phyloP scores from a whole-genome alignment of 2,329 filamentous ascomycete genomes.

The Fusarium goolgardi region DNA sequence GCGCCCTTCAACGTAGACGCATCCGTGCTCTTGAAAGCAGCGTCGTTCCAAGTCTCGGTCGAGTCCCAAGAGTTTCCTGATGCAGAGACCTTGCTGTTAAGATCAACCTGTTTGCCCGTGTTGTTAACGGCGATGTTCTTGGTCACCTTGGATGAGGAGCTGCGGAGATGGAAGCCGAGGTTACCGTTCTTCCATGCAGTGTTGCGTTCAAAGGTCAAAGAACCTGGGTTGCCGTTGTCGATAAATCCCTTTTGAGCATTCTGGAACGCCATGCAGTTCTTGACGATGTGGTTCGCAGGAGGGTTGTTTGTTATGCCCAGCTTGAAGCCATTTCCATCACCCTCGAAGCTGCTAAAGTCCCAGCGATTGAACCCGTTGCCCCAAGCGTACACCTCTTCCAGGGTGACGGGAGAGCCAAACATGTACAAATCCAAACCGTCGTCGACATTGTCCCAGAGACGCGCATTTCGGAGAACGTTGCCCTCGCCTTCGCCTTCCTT shows the following conservation, averaged over 20 bases:
- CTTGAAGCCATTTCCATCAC: constrained; percentile 63
- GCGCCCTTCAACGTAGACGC: constrained; percentile 52
- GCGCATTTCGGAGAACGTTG: constrained; percentile 58
- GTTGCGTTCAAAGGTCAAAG: constrained; percentile 55
- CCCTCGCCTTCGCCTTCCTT: constrained; percentile 60
- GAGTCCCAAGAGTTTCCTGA: constrained; percentile 59
- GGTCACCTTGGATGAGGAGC: constrained; percentile 49
- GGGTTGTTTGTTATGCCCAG: constrained; percentile 54
- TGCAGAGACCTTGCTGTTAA: constrained; percentile 31
- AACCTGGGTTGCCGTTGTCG: constrained; percentile 58
- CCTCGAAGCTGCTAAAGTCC: constrained; percentile 56
- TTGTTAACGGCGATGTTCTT: constrained; percentile 54
- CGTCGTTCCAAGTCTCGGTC: constrained; percentile 53
- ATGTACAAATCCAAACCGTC: constrained; percentile 54
- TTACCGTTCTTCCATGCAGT: constrained; percentile 60
- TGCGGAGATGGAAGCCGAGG: constrained; percentile 39
- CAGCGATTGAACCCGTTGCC: constrained; percentile 61
- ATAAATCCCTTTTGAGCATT: constrained; percentile 60
- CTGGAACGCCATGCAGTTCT: constrained; percentile 58
- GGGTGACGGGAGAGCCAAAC: constrained; percentile 57
- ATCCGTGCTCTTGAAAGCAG: constrained; percentile 54
- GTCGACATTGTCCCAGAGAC: constrained; percentile 64
- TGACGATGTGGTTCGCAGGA: constrained; percentile 57
- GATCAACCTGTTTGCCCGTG: constrained; percentile 17
- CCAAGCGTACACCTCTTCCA: constrained; percentile 59